phyloP scores from a whole-genome alignment of 2,329 filamentous ascomycete genomes.

The Penicillium glabrum region DNA sequence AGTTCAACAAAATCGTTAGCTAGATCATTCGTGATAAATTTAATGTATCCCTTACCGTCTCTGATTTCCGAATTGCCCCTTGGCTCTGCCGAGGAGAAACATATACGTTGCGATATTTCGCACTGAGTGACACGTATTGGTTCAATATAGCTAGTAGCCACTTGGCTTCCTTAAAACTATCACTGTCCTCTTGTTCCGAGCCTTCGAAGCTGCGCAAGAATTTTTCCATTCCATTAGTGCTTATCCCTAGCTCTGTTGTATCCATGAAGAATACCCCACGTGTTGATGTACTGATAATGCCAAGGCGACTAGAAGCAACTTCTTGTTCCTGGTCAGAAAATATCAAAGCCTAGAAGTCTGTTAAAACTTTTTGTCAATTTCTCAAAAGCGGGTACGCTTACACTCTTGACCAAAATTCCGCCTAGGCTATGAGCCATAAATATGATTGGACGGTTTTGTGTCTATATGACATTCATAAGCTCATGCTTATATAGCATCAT shows the following conservation, averaged over 20 bases:
- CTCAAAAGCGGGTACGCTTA: slow-evolving; percentile 7
- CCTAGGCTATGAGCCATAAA: slow-evolving; percentile 33
- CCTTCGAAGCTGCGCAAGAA: slow-evolving; percentile 30
- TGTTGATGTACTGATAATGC: slow-evolving; percentile 18
- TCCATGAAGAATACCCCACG: slow-evolving; percentile 37
- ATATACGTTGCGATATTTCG: slow-evolving; percentile 3
- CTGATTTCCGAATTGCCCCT: background rate
- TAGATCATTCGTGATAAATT: background rate
- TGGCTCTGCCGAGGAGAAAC: slow-evolving; percentile 1
- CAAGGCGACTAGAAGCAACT: slow-evolving; percentile 19
- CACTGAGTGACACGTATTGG: slow-evolving; percentile 2
- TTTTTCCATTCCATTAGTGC: slow-evolving; percentile 31
- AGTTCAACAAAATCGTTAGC: background rate
- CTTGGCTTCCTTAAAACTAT: slow-evolving; percentile 12
- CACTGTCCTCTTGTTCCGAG: slow-evolving; percentile 21
- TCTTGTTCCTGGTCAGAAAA: slow-evolving; percentile 7
- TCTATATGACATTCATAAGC: background rate
- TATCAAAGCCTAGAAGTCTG: slow-evolving; percentile 12
- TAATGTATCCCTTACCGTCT: background rate
- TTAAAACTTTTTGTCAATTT: slow-evolving; percentile 2
- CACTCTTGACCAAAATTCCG: slow-evolving; percentile 29
- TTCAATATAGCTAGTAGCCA: slow-evolving; percentile 10
- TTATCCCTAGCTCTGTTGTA: slow-evolving; percentile 36
- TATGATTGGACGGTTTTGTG: slow-evolving; percentile 26
- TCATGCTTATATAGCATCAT: background rate